Base-by-base conservation (phyloP, 2,329 filamentous ascomycete genomes). In the Helotiales sp. region DNA sequence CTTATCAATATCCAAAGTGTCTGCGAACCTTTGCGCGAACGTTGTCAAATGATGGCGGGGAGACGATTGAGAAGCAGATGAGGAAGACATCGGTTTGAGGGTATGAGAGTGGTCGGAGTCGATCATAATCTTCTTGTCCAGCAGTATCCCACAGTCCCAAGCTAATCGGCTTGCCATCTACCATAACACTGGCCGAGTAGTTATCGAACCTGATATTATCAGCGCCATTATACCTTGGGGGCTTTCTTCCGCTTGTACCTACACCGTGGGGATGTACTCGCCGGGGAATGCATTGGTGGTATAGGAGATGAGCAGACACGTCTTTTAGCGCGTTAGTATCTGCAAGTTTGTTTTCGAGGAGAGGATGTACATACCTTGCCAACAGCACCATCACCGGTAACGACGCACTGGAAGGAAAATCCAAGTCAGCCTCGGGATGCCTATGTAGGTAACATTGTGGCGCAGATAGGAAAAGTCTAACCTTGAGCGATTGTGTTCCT, bases 281-380 rank as follows among this genome's bases (percentile, higher is more conserved):
- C 96, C 96, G n/a, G 96, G 96, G 81, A 99, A 99, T 73, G 96
- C 96, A 84, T 98, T 99, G 71, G 96, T 99, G 71, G 96, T 98
- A 84, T 99, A 99, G 62, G 95, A 98, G 80, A 99, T 99, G 77
- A 99, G 90, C 68, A 99, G 90, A 85, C 96, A 99, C 86, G 96
- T 99, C 95, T 97, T 69, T 50, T 40, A 57, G 76, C 80, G 74
- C 80, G 79, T 70, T 64, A 73, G 69, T 63, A 61, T 61, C 50
- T 43, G 22, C n/a, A 11, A 24, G 15, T 24, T 3, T 22, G 32
- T 45, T 50, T n/a, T 61, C 45, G 28, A 40, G 47, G 32, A 40
- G 20, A 43, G 37, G 26, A 30, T 54, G 40, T 66, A 63, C 84
- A 82, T 82, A 97, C 94, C 89, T 99, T 99, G 82, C 96, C 96